Evolutionary conservation across 2,329 filamentous ascomycete species (phyloP), one percentile per base, ranked within the genome.

Genomic region (Aspergillus felis): DNA sequence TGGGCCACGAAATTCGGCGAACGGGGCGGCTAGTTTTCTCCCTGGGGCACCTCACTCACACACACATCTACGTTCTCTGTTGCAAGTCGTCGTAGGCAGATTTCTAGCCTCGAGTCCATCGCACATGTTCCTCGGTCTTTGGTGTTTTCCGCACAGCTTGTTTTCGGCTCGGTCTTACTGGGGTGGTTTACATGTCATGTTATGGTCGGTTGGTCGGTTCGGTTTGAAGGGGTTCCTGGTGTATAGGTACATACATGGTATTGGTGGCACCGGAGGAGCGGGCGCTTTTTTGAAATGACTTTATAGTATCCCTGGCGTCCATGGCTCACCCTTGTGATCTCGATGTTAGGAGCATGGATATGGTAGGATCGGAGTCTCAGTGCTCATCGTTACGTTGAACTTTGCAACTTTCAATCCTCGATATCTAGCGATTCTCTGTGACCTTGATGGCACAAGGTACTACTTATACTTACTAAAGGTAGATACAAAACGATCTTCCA

Each of bases 1-100:
- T 99, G 94, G 94, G 92, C 94, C 2, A 86, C 75, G 70, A 89
- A 96, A 71, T 99, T 94, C 80, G 94, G 94, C 49, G 94, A 99
- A 76, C 80, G 93, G 44, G 93, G 92, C 38, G 91, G 91, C 46
- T 63, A 20, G 29, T 41, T 48, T 55, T 42, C 4, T 50, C 47
- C 9, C 22, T 47, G 28, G 4, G 8, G n/a, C 41, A 12, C 3
- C 4, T 46, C 42, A 20, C 20, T 2, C 41, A 9, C 41, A 20
- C 20, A 4, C 41, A 9, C 41, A 12, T 20, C 22, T 8, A 3
- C 10, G 3, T 22, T 51, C 42, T 48, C 6, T 54, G 29, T 35
- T 51, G 57, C 20, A 9, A 3, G 41, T 44, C 41, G 7, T 14
- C 12, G 32, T 14, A 35, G 32, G 32, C 12, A 6, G 1, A 42